Percentiles rank a stretch among this genome's conserved stretches.
Evolutionary conservation across 345 rosid genomes (phyloP).

Genomic region (Adansonia digitata): DNA sequence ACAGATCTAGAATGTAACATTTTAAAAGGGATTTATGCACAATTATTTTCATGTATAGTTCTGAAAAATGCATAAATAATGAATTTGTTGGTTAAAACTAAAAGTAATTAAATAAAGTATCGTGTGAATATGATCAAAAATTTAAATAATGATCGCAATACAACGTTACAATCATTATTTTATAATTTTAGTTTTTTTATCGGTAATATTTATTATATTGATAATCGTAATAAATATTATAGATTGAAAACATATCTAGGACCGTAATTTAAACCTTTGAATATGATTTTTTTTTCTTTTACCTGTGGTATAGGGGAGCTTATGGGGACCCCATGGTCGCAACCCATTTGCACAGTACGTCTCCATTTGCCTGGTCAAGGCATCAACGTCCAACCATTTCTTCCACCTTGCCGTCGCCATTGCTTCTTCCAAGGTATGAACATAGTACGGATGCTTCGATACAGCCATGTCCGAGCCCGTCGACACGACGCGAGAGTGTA

Average conservation of each 20-base stretch:
- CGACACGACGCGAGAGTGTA: conserved; percentile 59
- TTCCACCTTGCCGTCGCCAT: conserved; percentile 95
- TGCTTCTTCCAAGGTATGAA: conserved; percentile 88
- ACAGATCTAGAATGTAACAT: no score
- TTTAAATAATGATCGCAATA: no score
- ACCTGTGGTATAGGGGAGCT: conserved; percentile 86
- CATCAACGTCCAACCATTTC: conserved; percentile 70
- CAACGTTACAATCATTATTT: no score
- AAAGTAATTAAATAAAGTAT: no score
- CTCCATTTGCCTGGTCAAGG: conserved; percentile 75
- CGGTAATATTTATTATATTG: no score
- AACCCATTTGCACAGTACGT: conserved; percentile 77
- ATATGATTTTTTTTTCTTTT: no score
- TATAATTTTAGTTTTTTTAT: no score
- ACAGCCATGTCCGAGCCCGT: conserved; percentile 63
- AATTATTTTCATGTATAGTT: background rate
- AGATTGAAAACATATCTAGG: no score
- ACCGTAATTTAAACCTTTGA: no score
- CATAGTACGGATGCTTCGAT: conserved; percentile 65
- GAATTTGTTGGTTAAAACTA: background rate
- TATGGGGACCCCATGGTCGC: conserved; percentile 64
- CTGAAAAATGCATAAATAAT: background rate
- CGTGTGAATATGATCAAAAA: no score
- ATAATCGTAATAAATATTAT: no score
- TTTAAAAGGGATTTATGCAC: background rate